Evolutionary conservation across 805 yeast species (phyloP).

Genomic region (Ogataea nonfermentans): DNA sequence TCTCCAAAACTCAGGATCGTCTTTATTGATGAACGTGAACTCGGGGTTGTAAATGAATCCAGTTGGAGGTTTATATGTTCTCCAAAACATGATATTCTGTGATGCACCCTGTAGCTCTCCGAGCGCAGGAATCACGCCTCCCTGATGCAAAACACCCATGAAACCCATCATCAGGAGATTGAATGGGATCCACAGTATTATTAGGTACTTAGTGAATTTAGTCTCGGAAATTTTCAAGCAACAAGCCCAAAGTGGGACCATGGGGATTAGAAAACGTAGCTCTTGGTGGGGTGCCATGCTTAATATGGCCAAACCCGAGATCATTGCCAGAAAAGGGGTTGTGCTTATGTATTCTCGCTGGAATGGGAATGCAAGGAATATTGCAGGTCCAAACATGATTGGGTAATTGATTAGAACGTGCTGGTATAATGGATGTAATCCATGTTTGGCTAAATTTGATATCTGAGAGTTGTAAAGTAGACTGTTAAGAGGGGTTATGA

Average conservation of each 20-base stretch:
- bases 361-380: slow-evolving; percentile 44
- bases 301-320: slow-evolving; percentile 60
- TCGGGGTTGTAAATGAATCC: slow-evolving; percentile 52
- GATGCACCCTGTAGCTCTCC: slow-evolving; percentile 34
- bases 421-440: slow-evolving; percentile 74
- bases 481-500: slow-evolving; percentile 77
- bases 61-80: slow-evolving; percentile 89
- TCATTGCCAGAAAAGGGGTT: slow-evolving; percentile 55
- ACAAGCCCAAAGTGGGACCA: slow-evolving; percentile 66
- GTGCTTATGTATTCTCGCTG: slow-evolving; percentile 43
- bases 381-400: slow-evolving; percentile 74
- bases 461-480: slow-evolving; percentile 61
- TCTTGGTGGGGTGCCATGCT: slow-evolving; percentile 91
- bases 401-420: slow-evolving; percentile 79
- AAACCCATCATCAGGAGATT: slow-evolving; percentile 56
- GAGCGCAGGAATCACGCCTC: slow-evolving; percentile 77
- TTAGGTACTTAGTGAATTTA: slow-evolving; percentile 23
- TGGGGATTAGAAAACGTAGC: slow-evolving; percentile 78
- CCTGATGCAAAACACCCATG: slow-evolving; percentile 86
- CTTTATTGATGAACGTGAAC: slow-evolving; percentile 17
- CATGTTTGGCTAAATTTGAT: slow-evolving; percentile 70
- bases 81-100: slow-evolving; percentile 77
- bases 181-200: slow-evolving; percentile 58
- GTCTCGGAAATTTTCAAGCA: slow-evolving; percentile 37
- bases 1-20: slow-evolving; percentile 14